Evolutionary conservation across 352 stramenopile genomes (phyloP), one percentile per base, ranked within the genome.

Genomic region (Globisporangium takayamanum): DNA sequence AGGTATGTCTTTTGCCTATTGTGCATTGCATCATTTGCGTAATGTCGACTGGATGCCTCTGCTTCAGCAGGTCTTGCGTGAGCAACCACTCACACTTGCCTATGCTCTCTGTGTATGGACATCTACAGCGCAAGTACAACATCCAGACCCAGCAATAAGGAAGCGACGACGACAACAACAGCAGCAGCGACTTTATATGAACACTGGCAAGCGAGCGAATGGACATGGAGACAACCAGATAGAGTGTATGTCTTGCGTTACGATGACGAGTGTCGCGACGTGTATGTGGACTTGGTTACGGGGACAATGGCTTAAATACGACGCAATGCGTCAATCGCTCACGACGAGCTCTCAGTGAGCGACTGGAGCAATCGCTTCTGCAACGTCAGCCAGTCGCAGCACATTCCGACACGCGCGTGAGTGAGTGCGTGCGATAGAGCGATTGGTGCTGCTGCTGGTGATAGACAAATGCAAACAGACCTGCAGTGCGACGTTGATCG

Each of bases 401-500:
- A 48, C 11, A 18, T 36, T 16, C n/a, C 36, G 39, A n/a, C n/a
- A 7, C 33, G 5, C 12, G 56, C 50, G 64, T 57, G 15, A 56
- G n/a, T 20, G 28, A 33, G 28, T 5, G 28, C 5, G 44, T 7
- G 44, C 5, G 28, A 5, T 12, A 33, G 8, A 15, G 4, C 20
- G n/a, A 28, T 37, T 50, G 45, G 28, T 33, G 28, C 28, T 33
- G 28, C 28, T 6, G 11, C 8, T 39, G 10, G 33, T 18, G 44
- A 48, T 22, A n/a, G 10, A 11, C 18, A 25, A 3, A 12, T 22
- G 18, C 18, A 25, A 22, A 48, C 37, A 14, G 67, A 89, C 82
- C 74, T 92, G 84, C 25, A 94, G 65, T 3, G 80, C 74, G 55
- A 92, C 62, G 58, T 90, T 94, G 56, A 94, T 89, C 36, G 72